Evolutionary conservation across 805 yeast species (phyloP).

Genomic region (Nakazawaea peltata): DNA sequence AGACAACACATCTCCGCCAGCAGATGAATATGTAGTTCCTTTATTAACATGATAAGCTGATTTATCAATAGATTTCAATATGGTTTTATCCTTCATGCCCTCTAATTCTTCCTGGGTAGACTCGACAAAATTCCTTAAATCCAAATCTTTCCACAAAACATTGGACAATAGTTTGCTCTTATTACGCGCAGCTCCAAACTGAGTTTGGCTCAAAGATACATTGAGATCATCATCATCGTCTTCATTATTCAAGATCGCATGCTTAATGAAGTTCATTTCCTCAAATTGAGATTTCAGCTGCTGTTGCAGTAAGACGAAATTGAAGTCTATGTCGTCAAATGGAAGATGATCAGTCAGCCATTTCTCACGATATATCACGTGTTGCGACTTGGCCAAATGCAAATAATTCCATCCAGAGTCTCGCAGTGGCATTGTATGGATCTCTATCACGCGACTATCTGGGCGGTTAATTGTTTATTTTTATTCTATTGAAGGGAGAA

Average conservation of each 20-base stretch:
- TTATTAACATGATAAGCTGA: too few relatives aligned
- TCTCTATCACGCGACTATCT: background rate
- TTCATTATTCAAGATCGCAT: slow-evolving; percentile 4
- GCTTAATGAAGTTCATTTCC: slow-evolving; percentile 8
- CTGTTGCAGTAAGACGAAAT: slow-evolving; percentile 6
- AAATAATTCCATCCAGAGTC: slow-evolving; percentile 21
- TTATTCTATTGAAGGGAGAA: too few relatives aligned
- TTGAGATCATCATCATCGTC: slow-evolving; percentile 9
- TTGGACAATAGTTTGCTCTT: slow-evolving; percentile 4
- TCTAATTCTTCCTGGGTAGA: background rate
- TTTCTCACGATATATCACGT: slow-evolving; percentile 21
- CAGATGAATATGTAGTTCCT: too few relatives aligned
- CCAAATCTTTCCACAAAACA: slow-evolving; percentile 8
- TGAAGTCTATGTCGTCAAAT: slow-evolving; percentile 23
- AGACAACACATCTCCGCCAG: too few relatives aligned
- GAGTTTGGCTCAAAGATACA: slow-evolving; percentile 3
- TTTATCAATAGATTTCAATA: slow-evolving; percentile 3
- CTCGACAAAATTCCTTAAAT: slow-evolving; percentile 5
- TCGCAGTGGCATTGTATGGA: slow-evolving; percentile 10
- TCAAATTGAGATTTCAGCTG: slow-evolving; percentile 9
- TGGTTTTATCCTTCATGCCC: slow-evolving; percentile 4
- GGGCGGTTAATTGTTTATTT: background rate
- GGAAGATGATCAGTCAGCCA: slow-evolving; percentile 23
- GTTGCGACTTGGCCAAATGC: slow-evolving; percentile 22
- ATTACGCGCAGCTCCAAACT: slow-evolving; percentile 6